Conservation (phyloP, 2,329 filamentous ascomycete genomes). For the Xylaria sp. region DNA sequence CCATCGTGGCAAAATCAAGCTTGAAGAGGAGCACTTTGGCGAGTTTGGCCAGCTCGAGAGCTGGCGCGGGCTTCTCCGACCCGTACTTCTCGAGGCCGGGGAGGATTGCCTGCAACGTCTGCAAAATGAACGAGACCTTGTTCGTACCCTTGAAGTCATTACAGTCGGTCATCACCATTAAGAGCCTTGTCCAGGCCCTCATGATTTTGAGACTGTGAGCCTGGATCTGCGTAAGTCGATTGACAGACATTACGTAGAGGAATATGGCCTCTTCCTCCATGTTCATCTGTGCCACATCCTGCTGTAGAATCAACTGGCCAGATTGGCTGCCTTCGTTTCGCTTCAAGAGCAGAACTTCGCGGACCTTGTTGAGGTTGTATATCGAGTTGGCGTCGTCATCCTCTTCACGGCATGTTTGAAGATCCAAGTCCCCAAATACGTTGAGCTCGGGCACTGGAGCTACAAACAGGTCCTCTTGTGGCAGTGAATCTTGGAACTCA, state of each 20-base stretch:
- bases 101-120: constrained; percentile 79
- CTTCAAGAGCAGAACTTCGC: constrained; percentile 67
- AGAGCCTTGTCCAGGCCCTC: constrained; percentile 75
- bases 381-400: constrained; percentile 52
- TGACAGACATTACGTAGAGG: constrained; percentile 57
- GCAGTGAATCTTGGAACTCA: constrained; percentile 86
- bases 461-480: constrained; percentile 47
- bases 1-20: constrained; percentile 51
- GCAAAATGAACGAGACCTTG: constrained; percentile 73
- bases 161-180: constrained; percentile 76
- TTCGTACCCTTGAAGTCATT: constrained; percentile 71
- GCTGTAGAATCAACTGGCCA: constrained; percentile 44
- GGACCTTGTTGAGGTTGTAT: constrained; percentile 66
- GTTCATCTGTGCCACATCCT: constrained; percentile 48
- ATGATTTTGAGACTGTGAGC: constrained; percentile 62
- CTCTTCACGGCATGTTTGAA: constrained; percentile 58
- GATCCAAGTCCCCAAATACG: constrained; percentile 61
- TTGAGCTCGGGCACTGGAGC: constrained; percentile 48
- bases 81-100: constrained; percentile 80
- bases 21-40: constrained; percentile 67
- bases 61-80: constrained; percentile 61
- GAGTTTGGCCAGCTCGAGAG: constrained; percentile 71
- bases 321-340: constrained; percentile 54
- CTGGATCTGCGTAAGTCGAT: constrained; percentile 55
- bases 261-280: constrained; percentile 56